Conservation (phyloP, 169 alveolate genomes). For the Miamiensis avidus region DNA sequence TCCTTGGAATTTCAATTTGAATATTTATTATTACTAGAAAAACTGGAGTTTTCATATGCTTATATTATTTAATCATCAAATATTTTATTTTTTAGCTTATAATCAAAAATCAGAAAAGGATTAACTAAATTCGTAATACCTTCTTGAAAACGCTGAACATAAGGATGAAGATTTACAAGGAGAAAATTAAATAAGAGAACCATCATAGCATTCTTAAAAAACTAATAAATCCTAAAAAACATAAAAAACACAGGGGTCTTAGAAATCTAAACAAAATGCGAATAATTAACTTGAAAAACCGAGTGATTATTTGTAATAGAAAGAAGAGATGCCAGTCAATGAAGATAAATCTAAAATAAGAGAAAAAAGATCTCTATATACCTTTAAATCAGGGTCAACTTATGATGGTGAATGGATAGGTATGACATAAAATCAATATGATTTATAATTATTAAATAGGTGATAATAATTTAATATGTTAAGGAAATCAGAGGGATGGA, state of each 20-base stretch:
- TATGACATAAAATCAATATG: no score
- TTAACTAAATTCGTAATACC: background rate
- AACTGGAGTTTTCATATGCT: no score
- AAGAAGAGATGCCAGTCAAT: background rate
- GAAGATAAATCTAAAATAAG: conserved; percentile 23
- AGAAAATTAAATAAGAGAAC: no score
- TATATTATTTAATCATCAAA: no score
- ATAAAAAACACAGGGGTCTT: background rate
- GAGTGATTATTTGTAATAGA: background rate
- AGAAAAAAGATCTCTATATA: conserved; percentile 42
- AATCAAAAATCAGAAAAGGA: no score
- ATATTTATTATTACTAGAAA: no score
- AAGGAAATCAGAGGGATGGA: background rate
- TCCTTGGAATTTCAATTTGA: no score
- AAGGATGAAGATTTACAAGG: background rate
- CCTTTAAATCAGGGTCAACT: conserved; percentile 44
- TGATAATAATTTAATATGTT: no score
- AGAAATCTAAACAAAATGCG: background rate
- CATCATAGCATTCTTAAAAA: background rate
- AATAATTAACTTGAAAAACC: background rate
- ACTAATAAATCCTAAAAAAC: background rate
- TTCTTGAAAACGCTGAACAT: background rate
- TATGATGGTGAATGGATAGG: conserved; percentile 55
- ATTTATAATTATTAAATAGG: no score
- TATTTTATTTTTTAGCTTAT: no score